Percentiles rank a stretch among this genome's conserved stretches.
Evolutionary conservation across 306 rosid genomes (phyloP).

Genomic region (Dryas alaskensis): DNA sequence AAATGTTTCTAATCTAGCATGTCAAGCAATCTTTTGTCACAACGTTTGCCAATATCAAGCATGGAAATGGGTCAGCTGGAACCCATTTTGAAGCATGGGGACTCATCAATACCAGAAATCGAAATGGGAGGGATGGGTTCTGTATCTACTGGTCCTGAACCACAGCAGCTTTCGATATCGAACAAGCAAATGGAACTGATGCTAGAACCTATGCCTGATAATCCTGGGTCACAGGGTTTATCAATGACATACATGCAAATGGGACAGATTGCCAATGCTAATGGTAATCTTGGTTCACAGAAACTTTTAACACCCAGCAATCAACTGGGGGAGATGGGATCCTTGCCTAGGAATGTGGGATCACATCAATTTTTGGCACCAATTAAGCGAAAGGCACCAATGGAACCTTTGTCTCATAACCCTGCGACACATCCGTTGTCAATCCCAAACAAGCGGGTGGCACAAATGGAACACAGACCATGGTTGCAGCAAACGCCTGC

Average conservation of each 20-base stretch:
- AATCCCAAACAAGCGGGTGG: constrained; percentile 52
- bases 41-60: constrained; percentile 42
- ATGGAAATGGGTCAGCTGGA: constrained; percentile 63
- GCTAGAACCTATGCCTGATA: constrained; percentile 35
- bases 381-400: constrained; percentile 65
- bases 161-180: constrained; percentile 38
- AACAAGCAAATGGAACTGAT: constrained; percentile 38
- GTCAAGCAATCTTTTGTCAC: constrained; percentile 61
- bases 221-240: constrained; percentile 41
- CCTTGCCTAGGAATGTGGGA: constrained; percentile 27
- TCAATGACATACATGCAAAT: constrained; percentile 34
- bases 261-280: constrained; percentile 32
- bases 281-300: constrained; percentile 31
- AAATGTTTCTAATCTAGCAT: constrained; percentile 34
- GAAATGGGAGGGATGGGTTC: constrained; percentile 50
- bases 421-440: constrained; percentile 28
- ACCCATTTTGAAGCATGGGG: constrained; percentile 45
- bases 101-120: constrained; percentile 49
- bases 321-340: constrained; percentile 46
- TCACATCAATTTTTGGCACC: constrained; percentile 39
- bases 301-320: constrained; percentile 29
- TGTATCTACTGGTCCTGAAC: constrained; percentile 36
- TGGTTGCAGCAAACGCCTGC: constrained; percentile 68
- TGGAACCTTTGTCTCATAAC: constrained; percentile 38
- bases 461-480: constrained; percentile 56